These are phyloP conservation scores for Coleophoma cylindrospora DNA, from an alignment of 2,329 filamentous ascomycete species.

Conservation along the genomic window DNA sequence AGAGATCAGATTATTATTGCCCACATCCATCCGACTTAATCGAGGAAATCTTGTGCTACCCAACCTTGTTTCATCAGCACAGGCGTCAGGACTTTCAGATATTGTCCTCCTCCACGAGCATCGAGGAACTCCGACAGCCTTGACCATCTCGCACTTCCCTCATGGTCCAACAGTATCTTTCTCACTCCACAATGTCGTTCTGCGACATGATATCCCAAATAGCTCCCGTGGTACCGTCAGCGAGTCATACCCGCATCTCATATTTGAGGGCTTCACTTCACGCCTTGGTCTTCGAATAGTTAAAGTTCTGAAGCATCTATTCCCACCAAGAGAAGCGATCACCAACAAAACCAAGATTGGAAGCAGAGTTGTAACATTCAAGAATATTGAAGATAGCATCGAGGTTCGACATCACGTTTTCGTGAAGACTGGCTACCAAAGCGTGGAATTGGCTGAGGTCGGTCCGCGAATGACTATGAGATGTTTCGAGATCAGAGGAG, in stretches of 20 bases:
- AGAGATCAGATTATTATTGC: conserved; percentile 78
- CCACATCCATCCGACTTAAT: conserved; percentile 83
- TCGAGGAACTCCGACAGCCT: conserved; percentile 82
- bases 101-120: conserved; percentile 88
- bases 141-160: conserved; percentile 83
- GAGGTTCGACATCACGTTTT: conserved; percentile 94
- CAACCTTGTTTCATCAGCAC: conserved; percentile 78
- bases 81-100: conserved; percentile 76
- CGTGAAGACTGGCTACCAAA: conserved; percentile 85
- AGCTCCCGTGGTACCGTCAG: conserved; percentile 80
- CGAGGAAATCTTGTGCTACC: conserved; percentile 85
- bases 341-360: conserved; percentile 72
- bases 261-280: conserved; percentile 91
- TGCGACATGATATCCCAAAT: conserved; percentile 90
- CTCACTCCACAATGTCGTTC: conserved; percentile 85
- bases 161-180: conserved; percentile 87
- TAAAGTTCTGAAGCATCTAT: conserved; percentile 89
- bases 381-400: conserved; percentile 89
- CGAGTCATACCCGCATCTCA: conserved; percentile 88
- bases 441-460: conserved; percentile 83
- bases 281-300: conserved; percentile 76
- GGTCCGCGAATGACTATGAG: conserved; percentile 97
- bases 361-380: conserved; percentile 86
- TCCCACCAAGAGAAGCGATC: conserved; percentile 78
- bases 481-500: conserved; percentile 85